Evolutionary conservation across 1,284 basidiomycete genomes (phyloP).

Genomic region (Melampsora americana): DNA sequence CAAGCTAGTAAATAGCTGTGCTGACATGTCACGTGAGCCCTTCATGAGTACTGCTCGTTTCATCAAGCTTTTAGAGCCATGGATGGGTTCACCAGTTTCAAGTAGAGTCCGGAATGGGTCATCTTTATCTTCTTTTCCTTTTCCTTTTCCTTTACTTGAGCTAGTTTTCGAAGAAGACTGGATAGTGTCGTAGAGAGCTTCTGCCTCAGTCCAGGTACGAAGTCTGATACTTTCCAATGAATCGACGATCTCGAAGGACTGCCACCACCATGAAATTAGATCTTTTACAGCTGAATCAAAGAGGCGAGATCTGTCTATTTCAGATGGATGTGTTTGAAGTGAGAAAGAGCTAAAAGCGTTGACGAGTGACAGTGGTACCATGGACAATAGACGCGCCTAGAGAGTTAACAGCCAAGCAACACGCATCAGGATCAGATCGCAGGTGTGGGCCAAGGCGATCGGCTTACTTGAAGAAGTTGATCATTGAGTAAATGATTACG

Average conservation of each 20-base stretch:
- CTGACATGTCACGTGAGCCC: slow-evolving; percentile 81
- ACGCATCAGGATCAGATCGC: slow-evolving; percentile 13
- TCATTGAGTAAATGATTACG: slow-evolving; percentile 86
- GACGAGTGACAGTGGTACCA: slow-evolving; percentile 74
- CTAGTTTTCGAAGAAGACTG: slow-evolving; percentile 44
- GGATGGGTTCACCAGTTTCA: slow-evolving; percentile 67
- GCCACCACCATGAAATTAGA: slow-evolving; percentile 78
- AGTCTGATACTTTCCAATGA: slow-evolving; percentile 61
- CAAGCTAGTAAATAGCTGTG: slow-evolving; percentile 85
- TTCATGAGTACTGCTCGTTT: slow-evolving; percentile 75
- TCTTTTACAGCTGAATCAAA: slow-evolving; percentile 74
- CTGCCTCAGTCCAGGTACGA: slow-evolving; percentile 66
- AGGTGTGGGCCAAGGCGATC: background rate
- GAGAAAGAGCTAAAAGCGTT: slow-evolving; percentile 73
- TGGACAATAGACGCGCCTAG: slow-evolving; percentile 53
- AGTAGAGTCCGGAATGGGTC: slow-evolving; percentile 53
- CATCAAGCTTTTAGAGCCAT: slow-evolving; percentile 77
- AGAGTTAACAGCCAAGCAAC: slow-evolving; percentile 57
- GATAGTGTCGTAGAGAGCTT: slow-evolving; percentile 52
- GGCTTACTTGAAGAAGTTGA: slow-evolving; percentile 68
- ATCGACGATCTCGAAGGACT: slow-evolving; percentile 64
- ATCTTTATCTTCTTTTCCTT: slow-evolving; percentile 47
- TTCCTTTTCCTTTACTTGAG: slow-evolving; percentile 39
- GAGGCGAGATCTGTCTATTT: slow-evolving; percentile 71
- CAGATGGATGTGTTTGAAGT: slow-evolving; percentile 75